Evolutionary conservation across 129 eudicot genomes (phyloP).

Genomic region (Mikania micrantha): DNA sequence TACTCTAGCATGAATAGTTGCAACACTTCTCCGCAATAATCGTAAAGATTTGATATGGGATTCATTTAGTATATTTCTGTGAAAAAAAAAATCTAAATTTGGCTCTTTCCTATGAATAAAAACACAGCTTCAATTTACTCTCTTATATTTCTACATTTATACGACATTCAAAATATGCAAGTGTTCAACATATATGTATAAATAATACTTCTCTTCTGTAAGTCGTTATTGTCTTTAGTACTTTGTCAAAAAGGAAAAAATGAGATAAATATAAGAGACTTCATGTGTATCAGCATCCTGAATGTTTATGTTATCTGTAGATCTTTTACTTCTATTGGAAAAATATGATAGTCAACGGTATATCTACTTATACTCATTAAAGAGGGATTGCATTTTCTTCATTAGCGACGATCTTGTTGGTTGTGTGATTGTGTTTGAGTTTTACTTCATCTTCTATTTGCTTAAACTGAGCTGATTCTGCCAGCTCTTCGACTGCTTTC

Average conservation of each 20-base stretch:
- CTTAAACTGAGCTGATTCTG: slow-evolving; percentile 41
- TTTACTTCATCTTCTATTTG: slow-evolving; percentile 25
- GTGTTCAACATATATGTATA: too few species aligned
- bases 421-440: slow-evolving; percentile 8
- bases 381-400: slow-evolving; percentile 25
- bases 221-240: slow-evolving; percentile 3
- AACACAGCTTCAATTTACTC: too few species aligned
- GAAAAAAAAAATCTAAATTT: too few species aligned
- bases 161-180: too few species aligned
- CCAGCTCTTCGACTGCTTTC: slow-evolving; percentile 50
- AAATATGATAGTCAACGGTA: slow-evolving; percentile 7
- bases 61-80: too few species aligned
- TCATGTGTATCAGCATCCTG: background rate
- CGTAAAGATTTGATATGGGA: too few species aligned
- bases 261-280: background rate
- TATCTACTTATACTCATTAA: slow-evolving; percentile 28
- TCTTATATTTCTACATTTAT: too few species aligned
- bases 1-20: too few species aligned
- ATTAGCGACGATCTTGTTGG: slow-evolving; percentile 6
- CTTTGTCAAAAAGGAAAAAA: background rate
- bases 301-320: background rate
- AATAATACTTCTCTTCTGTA: too few species aligned
- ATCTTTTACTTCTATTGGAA: slow-evolving; percentile 9
- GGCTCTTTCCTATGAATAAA: too few species aligned
- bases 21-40: too few species aligned